These are phyloP conservation scores for Plantago major DNA, from an alignment of 257 asterid species.

Conservation along the genomic window DNA sequence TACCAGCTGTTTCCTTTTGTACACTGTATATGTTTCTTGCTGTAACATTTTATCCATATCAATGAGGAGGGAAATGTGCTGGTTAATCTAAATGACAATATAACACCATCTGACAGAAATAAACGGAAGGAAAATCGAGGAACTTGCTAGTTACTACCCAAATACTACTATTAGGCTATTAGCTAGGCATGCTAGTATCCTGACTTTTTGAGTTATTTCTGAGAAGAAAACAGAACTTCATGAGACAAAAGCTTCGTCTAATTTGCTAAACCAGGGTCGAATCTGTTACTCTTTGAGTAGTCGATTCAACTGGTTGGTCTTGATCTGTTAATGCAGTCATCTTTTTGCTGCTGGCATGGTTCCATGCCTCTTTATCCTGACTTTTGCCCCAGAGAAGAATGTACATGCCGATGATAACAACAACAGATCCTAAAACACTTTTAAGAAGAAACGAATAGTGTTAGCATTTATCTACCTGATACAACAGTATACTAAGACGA, in stretches of 20 bases:
- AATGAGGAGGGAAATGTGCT: too few species aligned
- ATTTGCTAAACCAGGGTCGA: background rate
- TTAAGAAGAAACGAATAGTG: conserved; percentile 9
- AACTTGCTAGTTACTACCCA: too few species aligned
- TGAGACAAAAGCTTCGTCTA: background rate
- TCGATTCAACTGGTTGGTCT: background rate
- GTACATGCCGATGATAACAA: conserved; percentile 61
- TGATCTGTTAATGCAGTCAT: background rate
- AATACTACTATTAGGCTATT: too few species aligned
- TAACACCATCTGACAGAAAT: too few species aligned
- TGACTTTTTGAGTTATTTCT: too few species aligned
- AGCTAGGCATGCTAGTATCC: too few species aligned
- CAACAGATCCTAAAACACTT: conserved; percentile 66
- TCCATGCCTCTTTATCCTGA: conserved; percentile 35
- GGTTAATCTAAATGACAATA: too few species aligned
- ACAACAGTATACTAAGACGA: background rate
- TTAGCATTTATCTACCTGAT: background rate
- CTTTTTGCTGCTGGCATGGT: conserved; percentile 5
- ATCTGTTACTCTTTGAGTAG: background rate
- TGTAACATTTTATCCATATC: too few species aligned
- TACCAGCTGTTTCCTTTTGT: too few species aligned
- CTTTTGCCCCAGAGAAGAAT: conserved; percentile 75
- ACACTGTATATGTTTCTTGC: too few species aligned
- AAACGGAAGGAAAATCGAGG: too few species aligned
- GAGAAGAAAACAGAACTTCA: background rate